Evolutionary conservation across 345 rosid species (phyloP), one percentile per base, ranked within the genome.

Genomic region (Trapa incisa): DNA sequence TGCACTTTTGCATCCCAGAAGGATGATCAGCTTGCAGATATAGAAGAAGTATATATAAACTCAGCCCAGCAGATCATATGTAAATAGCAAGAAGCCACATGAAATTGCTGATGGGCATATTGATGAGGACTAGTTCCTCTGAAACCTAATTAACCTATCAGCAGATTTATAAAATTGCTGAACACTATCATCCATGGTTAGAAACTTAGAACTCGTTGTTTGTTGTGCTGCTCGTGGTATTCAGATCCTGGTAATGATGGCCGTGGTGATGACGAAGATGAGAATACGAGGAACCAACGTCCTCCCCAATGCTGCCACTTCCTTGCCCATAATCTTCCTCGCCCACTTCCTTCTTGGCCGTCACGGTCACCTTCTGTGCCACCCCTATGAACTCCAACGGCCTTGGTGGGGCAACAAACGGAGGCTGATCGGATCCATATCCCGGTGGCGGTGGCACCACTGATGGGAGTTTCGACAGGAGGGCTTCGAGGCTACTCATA

Each of bases 401-500:
- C 63, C 38, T 58, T 7, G 73, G 57, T 37, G 33, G 36, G 15
- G 74, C 1, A n/a, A 41, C 32, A 53, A 71, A 66, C 36, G 65
- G 74, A 50, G 65, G 74, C 42, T 45, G 57, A 3, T 69, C 53
- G 53, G 61, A 43, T 37, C 61, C 37, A 1, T 62, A 60, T 13
- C 47, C 70, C 36, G 43, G 65, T 22, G 75, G 68, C 2, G 89
- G 87, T 0, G 93, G 96, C 50, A 82, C 85, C 2, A 93, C 98
- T 0, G 98, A 90, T 1, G 99, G 99, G 57, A 93, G 92, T 83
- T 93, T 90, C 1, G 96, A 93, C 66, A 93, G 97, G 64, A 93
- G 86, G 32, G 96, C 97, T 75, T 90, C 97, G 11, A 93, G 94
- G 82, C 99, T 93, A 76, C 89, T 87, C 99, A 93, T 93, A 29